Conservation (phyloP, 1,139 yeast genomes). For the Taiozyma onychis region DNA sequence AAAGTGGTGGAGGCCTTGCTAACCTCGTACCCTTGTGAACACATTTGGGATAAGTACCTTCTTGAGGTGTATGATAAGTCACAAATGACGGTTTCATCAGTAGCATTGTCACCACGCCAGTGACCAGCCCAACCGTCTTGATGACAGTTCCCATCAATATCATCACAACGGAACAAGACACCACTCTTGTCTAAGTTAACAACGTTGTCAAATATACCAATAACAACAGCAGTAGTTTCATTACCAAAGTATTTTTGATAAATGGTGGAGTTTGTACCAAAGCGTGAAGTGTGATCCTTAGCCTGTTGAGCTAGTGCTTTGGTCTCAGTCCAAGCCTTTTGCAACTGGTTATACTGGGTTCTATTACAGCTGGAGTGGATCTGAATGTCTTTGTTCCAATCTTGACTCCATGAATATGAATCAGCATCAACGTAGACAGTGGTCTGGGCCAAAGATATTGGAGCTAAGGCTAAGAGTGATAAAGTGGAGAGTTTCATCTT, state of each 20-base stretch:
- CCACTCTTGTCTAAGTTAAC: constrained; percentile 28
- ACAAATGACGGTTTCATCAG: constrained; percentile 32
- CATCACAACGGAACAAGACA: constrained; percentile 32
- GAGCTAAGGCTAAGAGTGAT: background rate
- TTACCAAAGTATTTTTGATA: constrained; percentile 30
- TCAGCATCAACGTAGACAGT: constrained; percentile 9
- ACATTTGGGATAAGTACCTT: constrained; percentile 22
- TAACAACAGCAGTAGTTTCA: constrained; percentile 29
- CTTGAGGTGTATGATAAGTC: constrained; percentile 26
- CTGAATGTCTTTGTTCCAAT: constrained; percentile 18
- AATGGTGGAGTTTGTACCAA: constrained; percentile 25
- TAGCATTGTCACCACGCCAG: constrained; percentile 30
- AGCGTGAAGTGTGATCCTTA: constrained; percentile 23
- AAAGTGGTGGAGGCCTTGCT: constrained; percentile 15
- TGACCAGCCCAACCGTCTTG: constrained; percentile 34
- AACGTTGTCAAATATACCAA: constrained; percentile 29
- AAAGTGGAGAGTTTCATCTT: background rate
- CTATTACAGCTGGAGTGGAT: constrained; percentile 17
- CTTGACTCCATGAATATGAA: constrained; percentile 11
- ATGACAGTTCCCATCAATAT: constrained; percentile 31
- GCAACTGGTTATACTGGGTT: constrained; percentile 13
- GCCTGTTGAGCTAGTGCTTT: constrained; percentile 24
- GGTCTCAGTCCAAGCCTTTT: constrained; percentile 21
- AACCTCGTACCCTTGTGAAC: constrained; percentile 24
- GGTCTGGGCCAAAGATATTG: background rate